Conservation (phyloP, 2,329 filamentous ascomycete genomes). For the Diaporthe sp. region DNA sequence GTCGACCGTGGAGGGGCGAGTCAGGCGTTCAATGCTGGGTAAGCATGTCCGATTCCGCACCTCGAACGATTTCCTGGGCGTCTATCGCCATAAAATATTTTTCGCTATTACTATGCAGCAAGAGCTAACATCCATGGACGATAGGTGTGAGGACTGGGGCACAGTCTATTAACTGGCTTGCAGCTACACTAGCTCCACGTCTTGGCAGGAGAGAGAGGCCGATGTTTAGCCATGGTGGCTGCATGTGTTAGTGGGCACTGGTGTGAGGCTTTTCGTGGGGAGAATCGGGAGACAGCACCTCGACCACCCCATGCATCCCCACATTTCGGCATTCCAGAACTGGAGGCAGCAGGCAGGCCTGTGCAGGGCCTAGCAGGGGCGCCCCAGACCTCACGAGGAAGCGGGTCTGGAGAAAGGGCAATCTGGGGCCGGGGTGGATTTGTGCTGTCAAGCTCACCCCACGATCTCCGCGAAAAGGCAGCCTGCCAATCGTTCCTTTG, state of each 20-base stretch:
- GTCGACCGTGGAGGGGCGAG: conserved; percentile 16
- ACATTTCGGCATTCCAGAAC: conserved; percentile 30
- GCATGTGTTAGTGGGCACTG: background rate
- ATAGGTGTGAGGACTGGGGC: background rate
- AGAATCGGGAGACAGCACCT: background rate
- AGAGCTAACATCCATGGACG: background rate
- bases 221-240: conserved; percentile 18
- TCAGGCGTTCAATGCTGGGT: conserved; percentile 17
- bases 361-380: background rate
- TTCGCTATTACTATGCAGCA: background rate
- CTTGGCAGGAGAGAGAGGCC: conserved; percentile 11
- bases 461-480: conserved; percentile 25
- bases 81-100: background rate
- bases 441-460: conserved; percentile 26
- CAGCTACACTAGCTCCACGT: background rate
- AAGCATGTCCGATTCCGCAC: background rate
- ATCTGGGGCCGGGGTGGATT: conserved; percentile 28
- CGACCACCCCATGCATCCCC: conserved; percentile 2
- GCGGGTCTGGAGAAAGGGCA: conserved; percentile 24
- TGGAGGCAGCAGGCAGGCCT: background rate
- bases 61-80: background rate
- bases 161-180: background rate
- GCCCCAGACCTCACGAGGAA: conserved; percentile 26
- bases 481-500: conserved; percentile 3
- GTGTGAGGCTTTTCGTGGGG: conserved; percentile 24